These are phyloP conservation scores for Alternaria sp. DNA, from an alignment of 2,329 filamentous ascomycete genomes.

Conservation along the genomic window DNA sequence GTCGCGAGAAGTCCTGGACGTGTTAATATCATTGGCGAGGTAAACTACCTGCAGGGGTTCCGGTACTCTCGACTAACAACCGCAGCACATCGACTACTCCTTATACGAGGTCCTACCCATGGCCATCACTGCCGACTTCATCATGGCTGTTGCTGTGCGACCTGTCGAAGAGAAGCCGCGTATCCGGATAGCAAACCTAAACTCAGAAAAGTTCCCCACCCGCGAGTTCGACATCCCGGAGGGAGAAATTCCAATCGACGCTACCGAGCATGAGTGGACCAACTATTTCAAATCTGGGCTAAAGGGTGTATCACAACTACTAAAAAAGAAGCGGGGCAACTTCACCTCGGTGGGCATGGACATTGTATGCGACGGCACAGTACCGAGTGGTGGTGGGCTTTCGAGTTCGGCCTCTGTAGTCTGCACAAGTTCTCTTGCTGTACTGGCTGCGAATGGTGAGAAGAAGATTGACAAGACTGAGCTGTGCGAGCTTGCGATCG, in stretches of 20 bases:
- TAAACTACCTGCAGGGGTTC: conserved; percentile 25
- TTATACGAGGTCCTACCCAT: conserved; percentile 96
- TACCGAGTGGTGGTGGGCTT: conserved; percentile 89
- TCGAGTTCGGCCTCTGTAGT: conserved; percentile 95
- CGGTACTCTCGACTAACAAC: conserved; percentile 25
- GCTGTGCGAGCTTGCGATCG: conserved; percentile 89
- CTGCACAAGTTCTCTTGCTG: conserved; percentile 85
- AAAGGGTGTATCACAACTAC: conserved; percentile 78
- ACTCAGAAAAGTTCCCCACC: conserved; percentile 75
- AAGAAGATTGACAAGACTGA: conserved; percentile 85
- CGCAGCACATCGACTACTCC: conserved; percentile 92
- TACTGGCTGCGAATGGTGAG: conserved; percentile 85
- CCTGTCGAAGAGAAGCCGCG: conserved; percentile 64
- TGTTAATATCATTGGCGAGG: conserved; percentile 96
- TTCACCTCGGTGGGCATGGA: conserved; percentile 81
- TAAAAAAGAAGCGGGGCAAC: conserved; percentile 71
- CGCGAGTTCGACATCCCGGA: conserved; percentile 76
- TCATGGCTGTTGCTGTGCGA: conserved; percentile 77
- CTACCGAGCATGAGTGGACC: conserved; percentile 88
- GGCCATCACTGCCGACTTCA: conserved; percentile 89
- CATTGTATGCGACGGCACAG: conserved; percentile 87
- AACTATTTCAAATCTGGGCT: conserved; percentile 98
- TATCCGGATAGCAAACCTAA: conserved; percentile 82
- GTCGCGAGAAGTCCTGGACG: conserved; percentile 89
- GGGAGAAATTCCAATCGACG: conserved; percentile 73